Evolutionary conservation across 1,284 basidiomycete genomes (phyloP), one percentile per base, ranked within the genome.

Genomic region (Tylopilus orsonianus): DNA sequence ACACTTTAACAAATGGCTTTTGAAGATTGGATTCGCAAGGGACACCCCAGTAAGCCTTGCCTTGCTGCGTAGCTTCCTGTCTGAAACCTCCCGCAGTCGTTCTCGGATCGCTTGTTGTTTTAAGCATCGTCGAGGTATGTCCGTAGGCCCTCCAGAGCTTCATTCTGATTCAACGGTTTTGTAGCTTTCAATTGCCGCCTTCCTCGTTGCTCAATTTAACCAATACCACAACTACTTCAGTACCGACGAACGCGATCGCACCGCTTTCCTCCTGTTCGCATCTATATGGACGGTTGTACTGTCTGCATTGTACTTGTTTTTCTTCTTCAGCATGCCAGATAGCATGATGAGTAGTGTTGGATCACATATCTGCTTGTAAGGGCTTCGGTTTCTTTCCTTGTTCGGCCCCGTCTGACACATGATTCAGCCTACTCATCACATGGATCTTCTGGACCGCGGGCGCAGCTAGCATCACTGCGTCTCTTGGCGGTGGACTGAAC

Each of bases 401-500:
- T 34, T 41, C 4, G 13, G 23, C 41, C 49, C 37, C 16, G n/a
- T n/a, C 35, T 56, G 41, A 53, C 41, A 16, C 4, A 9, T 26
- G 10, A 26, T 37, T 7, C 52, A 88, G 82, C 64, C 60, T 86
- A 51, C 60, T 75, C 47, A 38, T 90, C 19, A 85, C 87, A 1
- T 90, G 86, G 83, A 71, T 84, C 12, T 72, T 86, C 46, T 87
- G 85, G 85, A 75, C 79, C 4, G 79, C 84, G 2, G 81, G 75
- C 3, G 83, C 85, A 3, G 81, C 83, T 3, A 77, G 82, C 16
- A 77, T 90, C 43, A 89, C 87, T 1, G 67, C 77, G 19, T 70
- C 75, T 30, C 71, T 87, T 22, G 80, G 81, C 13, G 87, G 87
- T 19, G 79, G 85, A 10, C 61, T 85, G 42, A 81, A 85, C 58